A percentile compares a stretch with the other conserved stretches of the same genome.
Conservation (phyloP, 805 yeast species). For the Candida saitoana region DNA sequence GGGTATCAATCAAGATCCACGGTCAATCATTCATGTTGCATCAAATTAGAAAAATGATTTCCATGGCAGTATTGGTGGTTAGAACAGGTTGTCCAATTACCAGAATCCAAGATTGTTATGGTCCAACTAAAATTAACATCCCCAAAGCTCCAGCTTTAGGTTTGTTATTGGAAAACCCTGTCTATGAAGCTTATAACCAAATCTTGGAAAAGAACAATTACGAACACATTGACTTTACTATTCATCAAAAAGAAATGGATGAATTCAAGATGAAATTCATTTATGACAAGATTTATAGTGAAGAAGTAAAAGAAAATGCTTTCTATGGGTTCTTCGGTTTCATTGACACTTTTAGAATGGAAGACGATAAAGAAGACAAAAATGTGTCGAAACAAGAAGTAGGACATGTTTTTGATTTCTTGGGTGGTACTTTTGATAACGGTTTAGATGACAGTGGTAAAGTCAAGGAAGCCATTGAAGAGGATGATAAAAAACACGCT, state of each 20-base stretch:
- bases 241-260: slow-evolving; percentile 67
- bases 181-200: slow-evolving; percentile 78
- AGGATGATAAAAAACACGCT: slow-evolving; percentile 5
- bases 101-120: slow-evolving; percentile 75
- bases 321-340: slow-evolving; percentile 89
- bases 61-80: slow-evolving; percentile 83
- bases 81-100: slow-evolving; percentile 80
- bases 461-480: slow-evolving; percentile 9
- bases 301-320: slow-evolving; percentile 82
- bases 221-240: slow-evolving; percentile 64
- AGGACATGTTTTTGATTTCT: slow-evolving; percentile 58
- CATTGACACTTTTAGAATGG: slow-evolving; percentile 68
- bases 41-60: slow-evolving; percentile 96
- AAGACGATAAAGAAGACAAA: slow-evolving; percentile 36
- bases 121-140: slow-evolving; percentile 70
- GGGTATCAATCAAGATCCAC: slow-evolving; percentile 94
- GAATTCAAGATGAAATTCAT: slow-evolving; percentile 83
- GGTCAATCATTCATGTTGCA: slow-evolving; percentile 98
- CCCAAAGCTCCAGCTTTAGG: slow-evolving; percentile 99
- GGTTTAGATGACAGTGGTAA: slow-evolving; percentile 7
- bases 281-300: slow-evolving; percentile 87
- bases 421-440: slow-evolving; percentile 39
- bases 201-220: slow-evolving; percentile 73
- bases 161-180: slow-evolving; percentile 83
- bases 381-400: slow-evolving; percentile 39